Base-by-base conservation (phyloP, 306 rosid species). In the Sphenostylis stenocarpa region DNA sequence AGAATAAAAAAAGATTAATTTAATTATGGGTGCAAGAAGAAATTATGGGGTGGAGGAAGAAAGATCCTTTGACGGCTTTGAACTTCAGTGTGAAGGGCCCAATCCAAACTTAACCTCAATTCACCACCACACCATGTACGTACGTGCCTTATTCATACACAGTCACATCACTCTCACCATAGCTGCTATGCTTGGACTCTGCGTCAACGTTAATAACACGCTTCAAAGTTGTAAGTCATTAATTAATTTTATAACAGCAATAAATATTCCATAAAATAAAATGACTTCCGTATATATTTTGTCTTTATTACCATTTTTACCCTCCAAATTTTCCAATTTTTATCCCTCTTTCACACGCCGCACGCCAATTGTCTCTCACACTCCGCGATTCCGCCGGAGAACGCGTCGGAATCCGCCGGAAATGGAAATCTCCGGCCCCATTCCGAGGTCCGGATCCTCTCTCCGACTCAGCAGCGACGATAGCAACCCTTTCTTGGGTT, bases 381-480 rank as follows among this genome's bases (percentile, higher is more conserved):
- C 81, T 4, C 45, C 76, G 73, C 73, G 79, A 66, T 73, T 72
- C 19, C 80, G 72, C 78, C 84, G 79, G 75, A 83, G 72, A 77
- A 36, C 81, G 3, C 84, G 83, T 12, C 88, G 75, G 66, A 86
- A 84, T 71, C 69, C 15, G 19, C 78, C 68, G 56, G 74, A 10
- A 4, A 62, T 51, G 78, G 93, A 80, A 66, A 84, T 88, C 86
- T 81, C 95, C 41, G 76, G 83, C 68, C 45, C 82, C 66, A 67
- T 81, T 72, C 80, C 91, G 24, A 79, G 79, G 75, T 76, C 90
- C 16, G 63, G 82, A 0, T 70, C 94, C 70, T 80, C 90, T 77
- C 53, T 65, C 76, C 82, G 76, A 73, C 80, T 76, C 39, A 69
- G 56, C 64, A 71, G 15, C 73, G 77, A 53, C 19, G 92, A 81